phyloP scores from a whole-genome alignment of 768 basidiomycete genomes.

The Boletellus emodensis region DNA sequence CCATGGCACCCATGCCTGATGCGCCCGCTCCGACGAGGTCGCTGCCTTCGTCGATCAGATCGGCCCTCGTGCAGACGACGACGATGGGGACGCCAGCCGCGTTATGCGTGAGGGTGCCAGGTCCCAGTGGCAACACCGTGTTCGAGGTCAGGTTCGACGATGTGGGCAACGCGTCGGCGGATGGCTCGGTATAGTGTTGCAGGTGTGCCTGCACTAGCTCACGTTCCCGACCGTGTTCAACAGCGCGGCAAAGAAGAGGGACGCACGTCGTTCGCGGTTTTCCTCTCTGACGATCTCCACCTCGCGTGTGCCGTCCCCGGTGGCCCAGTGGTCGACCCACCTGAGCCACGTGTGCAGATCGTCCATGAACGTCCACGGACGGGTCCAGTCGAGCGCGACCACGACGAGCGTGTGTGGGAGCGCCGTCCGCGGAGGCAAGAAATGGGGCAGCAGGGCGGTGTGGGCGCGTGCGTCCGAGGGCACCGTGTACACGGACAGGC shows the following conservation, averaged over 20 bases:
- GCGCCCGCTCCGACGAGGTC: conserved; percentile 66
- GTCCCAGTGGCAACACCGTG: conserved; percentile 78
- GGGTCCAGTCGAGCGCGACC: conserved; percentile 93
- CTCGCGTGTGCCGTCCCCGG: conserved; percentile 64
- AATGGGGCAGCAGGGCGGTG: conserved; percentile 68
- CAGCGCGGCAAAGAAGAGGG: not conserved
- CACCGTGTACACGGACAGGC: conserved; percentile 87
- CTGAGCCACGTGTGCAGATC: conserved; percentile 80
- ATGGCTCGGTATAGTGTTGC: conserved; percentile 87
- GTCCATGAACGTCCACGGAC: conserved; percentile 85
- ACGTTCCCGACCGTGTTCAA: not conserved
- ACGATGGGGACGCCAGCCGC: conserved; percentile 80
- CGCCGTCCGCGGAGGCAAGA: conserved; percentile 65
- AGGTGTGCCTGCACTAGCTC: conserved; percentile 76
- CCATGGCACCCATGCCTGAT: conserved; percentile 85
- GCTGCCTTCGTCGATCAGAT: conserved; percentile 80
- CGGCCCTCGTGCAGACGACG: conserved; percentile 90
- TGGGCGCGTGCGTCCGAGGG: conserved; percentile 75
- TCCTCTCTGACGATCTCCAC: conserved; percentile 75
- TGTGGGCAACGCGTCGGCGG: conserved; percentile 58
- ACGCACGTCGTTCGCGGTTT: conserved; percentile 76
- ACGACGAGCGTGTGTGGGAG: conserved; percentile 73
- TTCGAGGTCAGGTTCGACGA: conserved; percentile 55
- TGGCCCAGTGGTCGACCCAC: conserved; percentile 82
- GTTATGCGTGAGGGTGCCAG: conserved; percentile 86